phyloP scores from a whole-genome alignment of 306 rosid genomes.

The Pterocarpus santalinus region DNA sequence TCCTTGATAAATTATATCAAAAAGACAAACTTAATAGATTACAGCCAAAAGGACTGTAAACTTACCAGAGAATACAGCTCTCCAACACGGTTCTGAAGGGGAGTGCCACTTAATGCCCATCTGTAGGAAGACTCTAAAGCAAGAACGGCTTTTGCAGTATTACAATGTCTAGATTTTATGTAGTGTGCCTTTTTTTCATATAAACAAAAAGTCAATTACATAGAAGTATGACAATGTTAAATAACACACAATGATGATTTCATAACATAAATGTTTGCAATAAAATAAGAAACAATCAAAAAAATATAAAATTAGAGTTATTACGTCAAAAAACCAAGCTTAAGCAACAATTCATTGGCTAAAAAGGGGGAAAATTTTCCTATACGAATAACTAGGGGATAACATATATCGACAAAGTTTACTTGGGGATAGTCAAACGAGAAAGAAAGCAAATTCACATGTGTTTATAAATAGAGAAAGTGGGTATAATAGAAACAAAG shows the following conservation, averaged over 20 bases:
- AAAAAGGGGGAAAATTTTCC: neutral
- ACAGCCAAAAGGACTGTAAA: slow-evolving; percentile 23
- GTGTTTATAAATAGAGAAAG: slow-evolving; percentile 4
- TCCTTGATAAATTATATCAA: slow-evolving; percentile 33
- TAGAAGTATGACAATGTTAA: neutral
- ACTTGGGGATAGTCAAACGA: slow-evolving; percentile 9
- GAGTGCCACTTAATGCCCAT: slow-evolving; percentile 99
- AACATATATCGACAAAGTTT: neutral
- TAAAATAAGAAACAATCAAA: slow-evolving; percentile 31
- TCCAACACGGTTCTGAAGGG: slow-evolving; percentile 85
- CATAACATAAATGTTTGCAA: slow-evolving; percentile 7
- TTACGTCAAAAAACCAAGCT: slow-evolving; percentile 13
- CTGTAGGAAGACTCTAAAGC: slow-evolving; percentile 78
- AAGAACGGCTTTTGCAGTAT: slow-evolving; percentile 89
- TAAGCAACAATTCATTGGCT: slow-evolving; percentile 11
- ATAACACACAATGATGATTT: neutral
- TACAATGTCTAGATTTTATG: slow-evolving; percentile 72
- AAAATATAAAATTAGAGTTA: neutral
- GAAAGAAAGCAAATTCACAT: neutral
- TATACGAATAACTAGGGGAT: slow-evolving; percentile 7
- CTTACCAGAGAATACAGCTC: slow-evolving; percentile 89
- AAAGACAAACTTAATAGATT: slow-evolving; percentile 30
- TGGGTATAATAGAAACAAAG: slow-evolving; percentile 5
- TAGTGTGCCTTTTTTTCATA: slow-evolving; percentile 72
- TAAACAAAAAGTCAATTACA: slow-evolving; percentile 20